Evolutionary conservation across 106 monocot species (phyloP).

Genomic region (Acorus calamus): DNA sequence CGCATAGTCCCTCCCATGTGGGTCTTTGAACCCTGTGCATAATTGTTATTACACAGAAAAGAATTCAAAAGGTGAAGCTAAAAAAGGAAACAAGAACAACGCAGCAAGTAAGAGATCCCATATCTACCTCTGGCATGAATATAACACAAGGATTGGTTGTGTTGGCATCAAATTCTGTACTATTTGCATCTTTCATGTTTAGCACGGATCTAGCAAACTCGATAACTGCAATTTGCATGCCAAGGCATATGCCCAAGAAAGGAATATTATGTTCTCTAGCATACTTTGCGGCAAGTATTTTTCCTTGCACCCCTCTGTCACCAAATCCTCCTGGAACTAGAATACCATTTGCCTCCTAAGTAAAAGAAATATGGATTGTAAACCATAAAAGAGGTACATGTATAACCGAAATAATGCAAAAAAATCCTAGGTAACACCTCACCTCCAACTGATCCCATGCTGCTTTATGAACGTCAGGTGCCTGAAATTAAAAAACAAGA

Average conservation of each 20-base stretch:
- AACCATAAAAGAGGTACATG: background rate
- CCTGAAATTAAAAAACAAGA: constrained; percentile 24
- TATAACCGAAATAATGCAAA: too few species aligned
- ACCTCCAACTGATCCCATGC: constrained; percentile 85
- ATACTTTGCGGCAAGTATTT: constrained; percentile 87
- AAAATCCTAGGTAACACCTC: background rate
- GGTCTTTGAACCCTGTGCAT: constrained; percentile 80
- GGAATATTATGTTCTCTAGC: constrained; percentile 90
- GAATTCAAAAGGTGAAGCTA: background rate
- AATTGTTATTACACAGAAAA: background rate
- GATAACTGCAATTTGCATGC: constrained; percentile 95
- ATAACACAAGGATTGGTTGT: constrained; percentile 73
- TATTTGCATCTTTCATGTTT: constrained; percentile 74
- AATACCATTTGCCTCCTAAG: constrained; percentile 71
- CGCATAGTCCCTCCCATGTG: constrained; percentile 99
- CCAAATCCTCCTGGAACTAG: constrained; percentile 98
- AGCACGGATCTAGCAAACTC: constrained; percentile 80
- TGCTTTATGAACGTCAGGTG: constrained; percentile 50
- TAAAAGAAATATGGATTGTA: background rate
- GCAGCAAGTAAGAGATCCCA: background rate
- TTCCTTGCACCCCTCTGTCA: constrained; percentile 86
- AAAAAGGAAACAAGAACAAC: background rate
- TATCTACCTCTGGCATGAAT: constrained; percentile 92
- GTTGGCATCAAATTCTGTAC: constrained; percentile 72
- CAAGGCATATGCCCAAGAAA: constrained; percentile 89